Evolutionary conservation across 2,329 filamentous ascomycete species (phyloP), one percentile per base, ranked within the genome.

Genomic region (Aspergillus glaucus): DNA sequence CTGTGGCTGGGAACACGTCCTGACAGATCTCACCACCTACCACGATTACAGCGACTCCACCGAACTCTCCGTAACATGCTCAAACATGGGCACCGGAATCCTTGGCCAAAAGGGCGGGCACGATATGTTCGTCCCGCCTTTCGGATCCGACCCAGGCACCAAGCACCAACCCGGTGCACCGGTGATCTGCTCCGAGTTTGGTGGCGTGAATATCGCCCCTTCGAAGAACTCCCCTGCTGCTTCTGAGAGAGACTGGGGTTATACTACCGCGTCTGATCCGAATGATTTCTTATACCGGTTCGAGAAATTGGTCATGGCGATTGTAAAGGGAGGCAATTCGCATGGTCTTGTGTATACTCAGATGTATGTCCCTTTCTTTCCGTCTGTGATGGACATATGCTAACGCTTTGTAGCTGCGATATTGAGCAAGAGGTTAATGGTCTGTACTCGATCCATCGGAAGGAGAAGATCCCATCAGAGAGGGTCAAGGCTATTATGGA

Each of bases 401-500:
- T 32, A n/a, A 9, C 1, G 1, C 17, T 40, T 22, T 9, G 40
- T 60, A 59, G 61, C 52, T 73, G 73, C 49, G 78, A 82, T 58
- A 82, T 86, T 45, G 82, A 86, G 64, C 82, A 86, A 57, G 84
- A 86, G 59, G 79, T 81, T 32, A 86, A 87, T 55, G 84, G 83
- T 0, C 58, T 86, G 21, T 86, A 85, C 55, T 78, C 81, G 0
- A 84, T 78, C 53, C 77, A 85, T 51, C 74, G 84, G 1, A 71
- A 74, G 55, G 77, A 77, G 51, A 86, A 86, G 67, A 68, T 86
- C 39, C 75, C 80, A n/a, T 70, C 78, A 0, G 63, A 60, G 0
- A 75, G 75, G 52, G 77, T 86, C 22, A 83, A 76, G 67, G 74
- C 66, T 36, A 74, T 86, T 12, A 77, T 86, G 48, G 75, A 81